Percentiles rank a stretch among this genome's conserved stretches.
These are phyloP conservation scores for Umbelopsis vinacea DNA, from an alignment of 192 early-diverging fungal species.

Conservation along the genomic window DNA sequence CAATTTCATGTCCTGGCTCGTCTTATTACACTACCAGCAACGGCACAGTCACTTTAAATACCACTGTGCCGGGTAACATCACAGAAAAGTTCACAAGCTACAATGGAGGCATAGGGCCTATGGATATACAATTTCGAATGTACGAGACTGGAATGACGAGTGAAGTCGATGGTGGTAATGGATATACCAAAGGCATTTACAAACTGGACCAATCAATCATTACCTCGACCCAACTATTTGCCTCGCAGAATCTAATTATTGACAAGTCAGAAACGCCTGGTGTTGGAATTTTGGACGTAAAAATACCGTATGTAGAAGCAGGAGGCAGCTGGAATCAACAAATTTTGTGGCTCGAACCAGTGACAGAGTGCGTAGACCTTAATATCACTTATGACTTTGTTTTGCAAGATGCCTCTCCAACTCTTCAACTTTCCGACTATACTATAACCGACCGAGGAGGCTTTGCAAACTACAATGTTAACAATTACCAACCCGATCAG, in stretches of 20 bases:
- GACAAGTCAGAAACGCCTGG: neutral
- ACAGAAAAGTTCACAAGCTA: neutral
- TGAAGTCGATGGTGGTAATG: neutral
- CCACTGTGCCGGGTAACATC: neutral
- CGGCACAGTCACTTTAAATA: neutral
- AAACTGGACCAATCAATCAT: neutral
- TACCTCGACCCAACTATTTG: neutral
- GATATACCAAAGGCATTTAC: neutral
- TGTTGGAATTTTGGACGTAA: neutral
- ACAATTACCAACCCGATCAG: neutral
- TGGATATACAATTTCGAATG: neutral
- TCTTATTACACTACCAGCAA: neutral
- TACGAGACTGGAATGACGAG: neutral
- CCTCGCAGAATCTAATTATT: neutral
- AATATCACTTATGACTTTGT: neutral
- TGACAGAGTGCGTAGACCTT: neutral
- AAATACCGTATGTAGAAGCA: neutral
- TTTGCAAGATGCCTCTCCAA: neutral
- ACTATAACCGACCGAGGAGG: neutral
- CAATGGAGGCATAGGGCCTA: neutral
- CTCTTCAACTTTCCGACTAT: neutral
- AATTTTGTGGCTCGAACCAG: neutral
- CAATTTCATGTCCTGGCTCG: neutral
- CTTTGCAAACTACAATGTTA: neutral
- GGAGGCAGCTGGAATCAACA: neutral